Evolutionary conservation across 176 grass and related monocot species (phyloP).

Genomic region (Tillandsia fasciculata): DNA sequence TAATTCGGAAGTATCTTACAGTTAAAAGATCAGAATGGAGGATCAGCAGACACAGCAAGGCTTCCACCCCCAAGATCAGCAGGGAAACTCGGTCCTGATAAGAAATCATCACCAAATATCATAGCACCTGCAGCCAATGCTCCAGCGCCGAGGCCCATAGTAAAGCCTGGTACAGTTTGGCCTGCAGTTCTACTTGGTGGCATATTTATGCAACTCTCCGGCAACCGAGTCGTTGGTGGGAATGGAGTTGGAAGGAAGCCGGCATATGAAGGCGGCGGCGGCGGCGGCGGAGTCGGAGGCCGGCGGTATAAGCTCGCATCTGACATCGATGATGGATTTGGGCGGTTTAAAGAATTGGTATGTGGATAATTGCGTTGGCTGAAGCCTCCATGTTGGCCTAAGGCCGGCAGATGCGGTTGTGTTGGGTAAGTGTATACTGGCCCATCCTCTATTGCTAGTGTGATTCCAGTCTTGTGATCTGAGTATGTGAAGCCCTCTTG

Average conservation of each 20-base stretch:
- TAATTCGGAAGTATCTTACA: background rate
- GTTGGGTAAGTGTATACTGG: conserved; percentile 54
- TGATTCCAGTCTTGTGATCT: conserved; percentile 45
- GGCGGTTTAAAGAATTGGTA: background rate
- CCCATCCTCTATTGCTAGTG: conserved; percentile 86
- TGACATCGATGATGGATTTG: conserved; percentile 21
- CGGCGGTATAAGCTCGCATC: conserved; percentile 25
- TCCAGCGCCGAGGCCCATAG: conserved; percentile 71
- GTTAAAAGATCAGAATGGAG: conserved; percentile 37
- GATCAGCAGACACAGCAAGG: conserved; percentile 31
- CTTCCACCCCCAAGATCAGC: conserved; percentile 30
- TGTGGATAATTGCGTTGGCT: conserved; percentile 19
- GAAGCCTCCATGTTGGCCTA: conserved; percentile 12
- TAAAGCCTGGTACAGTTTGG: conserved; percentile 29
- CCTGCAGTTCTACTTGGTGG: conserved; percentile 34
- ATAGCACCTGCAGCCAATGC: conserved; percentile 59
- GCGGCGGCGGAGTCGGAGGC: conserved; percentile 23
- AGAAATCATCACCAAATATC: conserved; percentile 75
- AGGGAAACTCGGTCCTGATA: conserved; percentile 40
- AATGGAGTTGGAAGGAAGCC: conserved; percentile 35
- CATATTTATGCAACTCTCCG: conserved; percentile 61
- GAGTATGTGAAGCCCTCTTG: conserved; percentile 39
- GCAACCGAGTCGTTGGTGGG: conserved; percentile 24
- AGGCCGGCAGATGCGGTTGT: conserved; percentile 7
- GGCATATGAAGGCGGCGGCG: conserved; percentile 36